These are phyloP conservation scores for Geosiphon pyriformis DNA, from an alignment of 192 early-diverging fungal species.

Conservation along the genomic window DNA sequence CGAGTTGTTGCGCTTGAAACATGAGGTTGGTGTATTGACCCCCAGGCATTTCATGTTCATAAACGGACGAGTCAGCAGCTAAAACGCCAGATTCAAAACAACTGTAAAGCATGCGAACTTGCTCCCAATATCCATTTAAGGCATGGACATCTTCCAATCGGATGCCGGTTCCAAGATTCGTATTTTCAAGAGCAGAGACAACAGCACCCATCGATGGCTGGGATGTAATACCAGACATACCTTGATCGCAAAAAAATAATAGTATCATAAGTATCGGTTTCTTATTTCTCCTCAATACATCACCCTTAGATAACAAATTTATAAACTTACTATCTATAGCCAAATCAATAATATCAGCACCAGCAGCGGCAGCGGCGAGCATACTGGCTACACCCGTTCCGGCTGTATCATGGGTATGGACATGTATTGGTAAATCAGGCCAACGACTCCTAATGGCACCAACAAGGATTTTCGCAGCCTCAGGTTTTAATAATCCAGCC, in stretches of 20 bases:
- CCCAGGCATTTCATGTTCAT: conserved; percentile 96
- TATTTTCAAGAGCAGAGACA: conserved; percentile 76
- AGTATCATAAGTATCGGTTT: neutral
- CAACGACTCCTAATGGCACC: conserved; percentile 79
- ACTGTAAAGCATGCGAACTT: conserved; percentile 90
- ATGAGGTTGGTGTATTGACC: conserved; percentile 98
- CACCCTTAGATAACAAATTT: neutral
- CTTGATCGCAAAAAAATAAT: neutral
- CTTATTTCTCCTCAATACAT: neutral
- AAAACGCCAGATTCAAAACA: conserved; percentile 93
- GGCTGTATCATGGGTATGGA: conserved; percentile 96
- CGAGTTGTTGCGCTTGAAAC: conserved; percentile 95
- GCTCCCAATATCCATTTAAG: conserved; percentile 96
- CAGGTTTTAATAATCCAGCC: conserved; percentile 94
- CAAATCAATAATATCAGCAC: conserved; percentile 90
- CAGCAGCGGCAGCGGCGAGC: conserved; percentile 85
- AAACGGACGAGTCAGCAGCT: conserved; percentile 84
- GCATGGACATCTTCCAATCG: conserved; percentile 69
- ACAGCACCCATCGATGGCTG: conserved; percentile 97
- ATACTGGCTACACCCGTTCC: conserved; percentile 96
- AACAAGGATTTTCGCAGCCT: conserved; percentile 80
- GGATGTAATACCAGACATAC: conserved; percentile 92
- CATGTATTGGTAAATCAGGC: conserved; percentile 90
- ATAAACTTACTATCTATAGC: conserved; percentile 67
- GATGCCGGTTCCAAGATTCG: conserved; percentile 81